These are phyloP conservation scores for Trichodelitschia bisporula DNA, from an alignment of 495 filamentous ascomycete genomes.

Conservation along the genomic window DNA sequence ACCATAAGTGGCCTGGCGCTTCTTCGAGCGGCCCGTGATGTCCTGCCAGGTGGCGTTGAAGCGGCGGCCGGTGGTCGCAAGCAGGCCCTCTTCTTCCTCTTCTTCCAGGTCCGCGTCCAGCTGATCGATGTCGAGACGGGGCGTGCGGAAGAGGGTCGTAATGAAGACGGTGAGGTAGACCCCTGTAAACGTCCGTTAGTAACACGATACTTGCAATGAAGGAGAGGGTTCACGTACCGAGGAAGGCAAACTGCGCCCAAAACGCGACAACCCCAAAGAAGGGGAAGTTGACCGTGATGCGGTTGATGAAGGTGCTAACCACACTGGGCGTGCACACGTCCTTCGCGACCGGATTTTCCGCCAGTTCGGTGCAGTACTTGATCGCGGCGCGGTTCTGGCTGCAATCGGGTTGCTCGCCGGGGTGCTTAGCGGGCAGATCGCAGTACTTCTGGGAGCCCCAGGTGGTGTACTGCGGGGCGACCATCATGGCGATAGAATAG, in stretches of 20 bases:
- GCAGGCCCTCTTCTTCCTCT: conserved; percentile 82
- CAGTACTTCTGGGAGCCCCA: conserved; percentile 93
- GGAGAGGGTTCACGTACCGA: conserved; percentile 24
- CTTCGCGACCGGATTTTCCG: conserved; percentile 32
- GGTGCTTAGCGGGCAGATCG: conserved; percentile 29
- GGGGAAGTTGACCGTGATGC: conserved; percentile 83
- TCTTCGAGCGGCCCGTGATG: conserved; percentile 32
- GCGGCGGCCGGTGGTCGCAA: conserved; percentile 55
- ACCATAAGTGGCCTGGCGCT: conserved; percentile 5
- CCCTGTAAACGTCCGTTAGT: conserved; percentile 15
- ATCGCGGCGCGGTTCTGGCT: conserved; percentile 43
- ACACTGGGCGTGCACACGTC: conserved; percentile 76
- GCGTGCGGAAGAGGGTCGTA: conserved; percentile 53
- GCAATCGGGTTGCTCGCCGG: conserved; percentile 51
- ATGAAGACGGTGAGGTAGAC: conserved; percentile 59
- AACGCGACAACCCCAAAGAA: conserved; percentile 86
- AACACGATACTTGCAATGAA: neutral
- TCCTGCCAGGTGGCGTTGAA: conserved; percentile 78
- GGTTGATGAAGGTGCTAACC: conserved; percentile 76
- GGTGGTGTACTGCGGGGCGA: conserved; percentile 83
- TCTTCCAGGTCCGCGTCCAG: conserved; percentile 74
- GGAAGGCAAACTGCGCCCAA: conserved; percentile 84
- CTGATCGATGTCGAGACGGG: conserved; percentile 45
- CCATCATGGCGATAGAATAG: conserved; percentile 72
- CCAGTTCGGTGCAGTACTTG: conserved; percentile 53